Conservation (phyloP, 768 basidiomycete species). For the Daedaleopsis sinensis region DNA sequence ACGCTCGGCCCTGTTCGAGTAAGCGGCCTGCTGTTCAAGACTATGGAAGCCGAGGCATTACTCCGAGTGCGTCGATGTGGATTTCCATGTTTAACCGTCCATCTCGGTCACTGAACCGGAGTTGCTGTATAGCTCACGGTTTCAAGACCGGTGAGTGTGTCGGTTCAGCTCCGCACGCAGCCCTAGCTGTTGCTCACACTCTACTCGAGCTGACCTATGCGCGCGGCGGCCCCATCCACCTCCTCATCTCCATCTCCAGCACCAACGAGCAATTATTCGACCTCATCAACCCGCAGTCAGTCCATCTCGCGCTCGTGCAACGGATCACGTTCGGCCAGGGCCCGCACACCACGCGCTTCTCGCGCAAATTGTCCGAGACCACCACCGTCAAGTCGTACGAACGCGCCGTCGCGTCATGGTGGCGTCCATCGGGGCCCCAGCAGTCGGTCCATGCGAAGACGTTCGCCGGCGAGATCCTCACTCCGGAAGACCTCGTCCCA, state of each 20-base stretch:
- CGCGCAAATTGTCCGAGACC: slow-evolving; percentile 3
- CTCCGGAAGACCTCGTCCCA: slow-evolving; percentile 20
- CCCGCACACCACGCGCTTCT: slow-evolving; percentile 4
- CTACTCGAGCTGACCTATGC: slow-evolving; percentile 23
- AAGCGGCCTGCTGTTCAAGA: slow-evolving; percentile 25
- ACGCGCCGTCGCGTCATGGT: slow-evolving; percentile 20
- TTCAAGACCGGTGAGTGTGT: slow-evolving; percentile 18
- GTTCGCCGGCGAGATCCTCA: slow-evolving; percentile 23
- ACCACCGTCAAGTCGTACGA: slow-evolving; percentile 5
- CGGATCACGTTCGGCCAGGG: slow-evolving; percentile 15
- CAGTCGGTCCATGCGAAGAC: background rate
- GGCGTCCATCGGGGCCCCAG: background rate
- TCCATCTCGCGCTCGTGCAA: slow-evolving; percentile 19
- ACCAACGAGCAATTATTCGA: slow-evolving; percentile 23
- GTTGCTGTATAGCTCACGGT: slow-evolving; percentile 15
- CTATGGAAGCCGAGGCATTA: slow-evolving; percentile 8
- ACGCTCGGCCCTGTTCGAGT: slow-evolving; percentile 13
- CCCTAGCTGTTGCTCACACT: background rate
- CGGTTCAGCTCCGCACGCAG: background rate
- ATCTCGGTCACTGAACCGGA: background rate
- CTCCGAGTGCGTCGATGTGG: slow-evolving; percentile 16
- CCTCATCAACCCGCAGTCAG: slow-evolving; percentile 19
- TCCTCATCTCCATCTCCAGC: slow-evolving; percentile 12
- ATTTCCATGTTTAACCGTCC: background rate
- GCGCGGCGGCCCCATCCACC: slow-evolving; percentile 24